Evolutionary conservation across 495 filamentous ascomycete species (phyloP).

Genomic region (Xanthoparmelia taractica): DNA sequence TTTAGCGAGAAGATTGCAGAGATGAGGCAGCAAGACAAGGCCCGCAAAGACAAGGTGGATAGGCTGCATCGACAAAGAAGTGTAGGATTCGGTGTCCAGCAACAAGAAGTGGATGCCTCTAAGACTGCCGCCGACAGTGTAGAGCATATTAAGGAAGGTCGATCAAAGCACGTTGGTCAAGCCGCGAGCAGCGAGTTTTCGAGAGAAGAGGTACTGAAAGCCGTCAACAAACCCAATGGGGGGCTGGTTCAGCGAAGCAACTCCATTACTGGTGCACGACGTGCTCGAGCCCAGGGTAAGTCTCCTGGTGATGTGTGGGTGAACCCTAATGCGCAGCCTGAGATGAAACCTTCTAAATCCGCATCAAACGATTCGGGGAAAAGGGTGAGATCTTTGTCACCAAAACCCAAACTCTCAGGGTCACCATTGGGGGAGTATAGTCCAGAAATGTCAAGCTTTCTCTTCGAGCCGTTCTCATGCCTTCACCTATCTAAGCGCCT

Average conservation of each 20-base stretch:
- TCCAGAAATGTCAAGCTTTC: conserved; percentile 30
- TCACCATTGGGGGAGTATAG: conserved; percentile 1
- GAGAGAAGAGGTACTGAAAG: conserved; percentile 51
- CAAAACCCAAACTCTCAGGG: neutral
- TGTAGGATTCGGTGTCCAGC: conserved; percentile 61
- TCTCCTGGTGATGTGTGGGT: conserved; percentile 16
- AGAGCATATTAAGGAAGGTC: conserved; percentile 31
- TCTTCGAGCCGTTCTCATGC: conserved; percentile 80
- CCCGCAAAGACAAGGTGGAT: conserved; percentile 45
- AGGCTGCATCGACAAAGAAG: conserved; percentile 55
- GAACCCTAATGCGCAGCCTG: conserved; percentile 21
- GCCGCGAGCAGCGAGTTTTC: conserved; percentile 21
- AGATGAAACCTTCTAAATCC: conserved; percentile 6
- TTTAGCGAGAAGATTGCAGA: conserved; percentile 86
- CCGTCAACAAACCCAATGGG: conserved; percentile 24
- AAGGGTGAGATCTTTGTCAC: conserved; percentile 10
- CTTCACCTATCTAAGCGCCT: conserved; percentile 77
- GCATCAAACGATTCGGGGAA: conserved; percentile 10
- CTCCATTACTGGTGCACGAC: conserved; percentile 36
- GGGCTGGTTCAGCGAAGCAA: conserved; percentile 43
- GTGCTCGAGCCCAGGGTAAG: neutral
- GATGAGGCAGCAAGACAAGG: conserved; percentile 43
- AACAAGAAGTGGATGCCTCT: conserved; percentile 56
- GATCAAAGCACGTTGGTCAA: neutral
- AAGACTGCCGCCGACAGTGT: conserved; percentile 47